Evolutionary conservation across 2,329 filamentous ascomycete species (phyloP), one percentile per base, ranked within the genome.

Genomic region (Ceratocystis lukuohia): DNA sequence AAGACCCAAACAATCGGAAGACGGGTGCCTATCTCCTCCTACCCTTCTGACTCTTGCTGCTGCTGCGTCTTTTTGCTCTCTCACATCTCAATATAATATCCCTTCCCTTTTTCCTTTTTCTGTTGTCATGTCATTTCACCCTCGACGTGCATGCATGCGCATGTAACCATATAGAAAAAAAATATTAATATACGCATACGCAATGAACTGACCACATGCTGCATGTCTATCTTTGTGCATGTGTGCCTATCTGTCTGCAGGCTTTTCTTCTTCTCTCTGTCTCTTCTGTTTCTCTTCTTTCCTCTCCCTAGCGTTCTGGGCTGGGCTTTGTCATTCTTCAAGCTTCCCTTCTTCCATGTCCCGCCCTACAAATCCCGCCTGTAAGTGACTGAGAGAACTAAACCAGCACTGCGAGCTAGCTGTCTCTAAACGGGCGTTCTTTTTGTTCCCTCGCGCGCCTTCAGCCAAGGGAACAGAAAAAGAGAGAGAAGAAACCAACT

Each of bases 151-250:
- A 22, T 61, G 28, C 28, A 33, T 12, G 17, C 12, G 17, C 7
- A 61, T 61, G 28, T 62, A 62, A 62, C 59, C 33, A 45, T 62
- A 28, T 62, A 28, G n/a, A n/a, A 33, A 50, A 20, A 10, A n/a
- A 59, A 20, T 33, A n/a, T 59, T 59, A 59, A 59, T 59, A 12
- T 59, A 59, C 53, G 28, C 53, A 59, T n/a, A 37, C 53, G 28
- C 28, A 59, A 33, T 30, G 15, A 62, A 62, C 37, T 44, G 59
- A 33, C n/a, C 53, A 41, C 37, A 59, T 33, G 22, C 33, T 62
- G 61, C 41, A 61, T 61, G 57, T 22, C n/a, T 17, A 12, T 41
- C n/a, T 59, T 25, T 5, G 28, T 44, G 20, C 37, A 41, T 61
- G 10, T 28, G 22, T 41, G 37, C 10, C 37, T 41, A 41, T 41